Percentiles rank a stretch among this genome's conserved stretches.
Evolutionary conservation across 108 stramenopile species (phyloP).

Genomic region (Mayamaea pseudoterrestris): DNA sequence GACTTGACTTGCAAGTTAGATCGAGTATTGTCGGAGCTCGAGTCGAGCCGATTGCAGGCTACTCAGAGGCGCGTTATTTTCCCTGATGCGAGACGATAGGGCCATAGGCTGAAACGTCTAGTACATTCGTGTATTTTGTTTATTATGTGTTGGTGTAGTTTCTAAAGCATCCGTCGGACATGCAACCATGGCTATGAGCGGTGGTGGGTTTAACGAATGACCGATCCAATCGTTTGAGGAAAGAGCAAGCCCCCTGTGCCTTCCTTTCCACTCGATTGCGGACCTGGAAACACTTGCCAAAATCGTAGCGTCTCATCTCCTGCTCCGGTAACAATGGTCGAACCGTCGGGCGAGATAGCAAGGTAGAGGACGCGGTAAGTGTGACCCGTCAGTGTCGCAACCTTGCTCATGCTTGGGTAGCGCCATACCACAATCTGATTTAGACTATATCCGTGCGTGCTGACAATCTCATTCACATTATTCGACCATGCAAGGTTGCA

Average conservation of each 20-base stretch:
- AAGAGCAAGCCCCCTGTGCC: slow-evolving; percentile 65
- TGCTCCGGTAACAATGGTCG: slow-evolving; percentile 96
- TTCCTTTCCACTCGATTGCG: slow-evolving; percentile 63
- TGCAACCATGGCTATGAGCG: too few relatives aligned
- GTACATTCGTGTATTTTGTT: too few relatives aligned
- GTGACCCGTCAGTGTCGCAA: slow-evolving; percentile 95
- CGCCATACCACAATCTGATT: slow-evolving; percentile 83
- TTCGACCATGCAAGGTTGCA: slow-evolving; percentile 96
- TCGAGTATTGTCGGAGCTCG: slow-evolving; percentile 25
- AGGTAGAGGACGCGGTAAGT: slow-evolving; percentile 93
- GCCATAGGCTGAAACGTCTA: too few relatives aligned
- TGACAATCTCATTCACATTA: slow-evolving; percentile 96
- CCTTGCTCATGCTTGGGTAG: slow-evolving; percentile 92
- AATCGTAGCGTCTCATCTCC: slow-evolving; percentile 98
- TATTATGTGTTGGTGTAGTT: too few relatives aligned
- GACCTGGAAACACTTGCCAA: slow-evolving; percentile 98
- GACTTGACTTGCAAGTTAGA: slow-evolving; percentile 33
- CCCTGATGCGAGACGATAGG: too few relatives aligned
- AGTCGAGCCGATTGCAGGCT: slow-evolving; percentile 23
- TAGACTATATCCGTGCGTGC: slow-evolving; percentile 97
- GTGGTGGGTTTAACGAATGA: slow-evolving; percentile 78
- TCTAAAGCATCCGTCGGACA: too few relatives aligned
- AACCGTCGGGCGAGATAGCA: slow-evolving; percentile 93
- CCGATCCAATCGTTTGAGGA: slow-evolving; percentile 70
- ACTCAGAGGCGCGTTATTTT: slow-evolving; percentile 46